Conservation (phyloP, 2,329 filamentous ascomycete genomes). For the Gnomoniopsis sp. region DNA sequence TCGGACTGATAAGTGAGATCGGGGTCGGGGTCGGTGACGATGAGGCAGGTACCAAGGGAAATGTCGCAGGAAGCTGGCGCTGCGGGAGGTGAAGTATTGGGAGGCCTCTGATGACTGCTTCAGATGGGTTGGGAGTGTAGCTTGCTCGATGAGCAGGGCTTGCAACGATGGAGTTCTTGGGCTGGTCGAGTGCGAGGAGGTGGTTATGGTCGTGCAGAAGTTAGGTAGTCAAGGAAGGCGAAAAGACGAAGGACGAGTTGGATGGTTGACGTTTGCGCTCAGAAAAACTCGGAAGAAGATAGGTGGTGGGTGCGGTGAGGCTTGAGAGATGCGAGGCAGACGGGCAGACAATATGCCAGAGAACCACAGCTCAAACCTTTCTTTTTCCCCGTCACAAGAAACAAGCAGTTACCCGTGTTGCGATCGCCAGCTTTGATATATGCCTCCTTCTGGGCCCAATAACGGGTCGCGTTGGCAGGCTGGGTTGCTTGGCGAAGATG, state of each 20-base stretch:
- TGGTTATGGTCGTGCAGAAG: slow-evolving; percentile 17
- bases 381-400: slow-evolving; percentile 16
- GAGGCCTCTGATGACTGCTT: slow-evolving; percentile 21
- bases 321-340: slow-evolving; percentile 12
- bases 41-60: slow-evolving; percentile 4
- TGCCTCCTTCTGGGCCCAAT: background rate
- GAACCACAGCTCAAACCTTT: slow-evolving; percentile 24
- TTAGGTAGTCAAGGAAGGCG: slow-evolving; percentile 15
- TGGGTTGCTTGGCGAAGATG: slow-evolving; percentile 5
- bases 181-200: slow-evolving; percentile 5
- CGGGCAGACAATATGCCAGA: slow-evolving; percentile 18
- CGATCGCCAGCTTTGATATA: slow-evolving; percentile 6
- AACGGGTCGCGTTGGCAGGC: slow-evolving; percentile 2
- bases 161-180: slow-evolving; percentile 11
- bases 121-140: slow-evolving; percentile 13
- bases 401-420: slow-evolving; percentile 4
- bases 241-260: slow-evolving; percentile 9
- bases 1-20: slow-evolving; percentile 16
- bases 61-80: slow-evolving; percentile 22
- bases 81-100: slow-evolving; percentile 30
- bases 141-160: slow-evolving; percentile 16
- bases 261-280: slow-evolving; percentile 14
- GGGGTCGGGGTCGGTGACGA: slow-evolving; percentile 1
- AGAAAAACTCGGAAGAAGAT: slow-evolving; percentile 18
- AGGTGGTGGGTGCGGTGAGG: slow-evolving; percentile 14